phyloP scores from a whole-genome alignment of 768 basidiomycete species.

The Tulasnella sp. region DNA sequence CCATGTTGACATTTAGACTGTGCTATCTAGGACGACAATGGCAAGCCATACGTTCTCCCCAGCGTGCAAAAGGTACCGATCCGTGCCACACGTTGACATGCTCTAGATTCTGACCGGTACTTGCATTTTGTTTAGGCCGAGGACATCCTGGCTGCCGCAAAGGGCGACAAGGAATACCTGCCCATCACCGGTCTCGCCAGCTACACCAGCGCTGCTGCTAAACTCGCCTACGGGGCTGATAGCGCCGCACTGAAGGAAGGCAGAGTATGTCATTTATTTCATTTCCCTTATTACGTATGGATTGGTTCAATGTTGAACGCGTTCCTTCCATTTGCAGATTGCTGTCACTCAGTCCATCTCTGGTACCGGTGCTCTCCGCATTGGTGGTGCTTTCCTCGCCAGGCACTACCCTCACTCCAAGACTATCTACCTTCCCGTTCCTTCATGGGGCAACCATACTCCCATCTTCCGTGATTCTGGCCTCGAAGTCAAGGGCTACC shows the following conservation, averaged over 20 bases:
- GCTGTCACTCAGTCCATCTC: slow-evolving; percentile 92
- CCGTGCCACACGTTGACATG: not conserved
- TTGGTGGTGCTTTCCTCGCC: slow-evolving; percentile 88
- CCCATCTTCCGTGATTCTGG: slow-evolving; percentile 63
- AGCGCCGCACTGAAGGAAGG: slow-evolving; percentile 66
- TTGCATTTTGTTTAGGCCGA: slow-evolving; percentile 56
- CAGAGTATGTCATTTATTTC: slow-evolving; percentile 50
- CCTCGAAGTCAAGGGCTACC: slow-evolving; percentile 85
- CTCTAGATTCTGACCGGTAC: slow-evolving; percentile 19
- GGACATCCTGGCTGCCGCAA: slow-evolving; percentile 57
- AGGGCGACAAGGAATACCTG: slow-evolving; percentile 91
- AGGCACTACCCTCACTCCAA: slow-evolving; percentile 84
- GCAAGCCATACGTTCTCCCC: slow-evolving; percentile 90
- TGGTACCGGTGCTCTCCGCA: slow-evolving; percentile 94
- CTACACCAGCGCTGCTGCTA: slow-evolving; percentile 81
- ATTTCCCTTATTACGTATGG: slow-evolving; percentile 1
- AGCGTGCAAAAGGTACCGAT: slow-evolving; percentile 78
- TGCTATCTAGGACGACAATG: slow-evolving; percentile 58
- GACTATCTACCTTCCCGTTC: slow-evolving; percentile 84
- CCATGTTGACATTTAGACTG: slow-evolving; percentile 17
- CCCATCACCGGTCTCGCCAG: slow-evolving; percentile 87
- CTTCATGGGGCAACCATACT: slow-evolving; percentile 97
- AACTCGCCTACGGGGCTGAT: slow-evolving; percentile 86
- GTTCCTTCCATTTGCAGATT: slow-evolving; percentile 46
- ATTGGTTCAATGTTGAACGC: slow-evolving; percentile 4